These are phyloP conservation scores for Ascomycota sp. DNA, from an alignment of 2,329 filamentous ascomycete genomes.

Conservation along the genomic window DNA sequence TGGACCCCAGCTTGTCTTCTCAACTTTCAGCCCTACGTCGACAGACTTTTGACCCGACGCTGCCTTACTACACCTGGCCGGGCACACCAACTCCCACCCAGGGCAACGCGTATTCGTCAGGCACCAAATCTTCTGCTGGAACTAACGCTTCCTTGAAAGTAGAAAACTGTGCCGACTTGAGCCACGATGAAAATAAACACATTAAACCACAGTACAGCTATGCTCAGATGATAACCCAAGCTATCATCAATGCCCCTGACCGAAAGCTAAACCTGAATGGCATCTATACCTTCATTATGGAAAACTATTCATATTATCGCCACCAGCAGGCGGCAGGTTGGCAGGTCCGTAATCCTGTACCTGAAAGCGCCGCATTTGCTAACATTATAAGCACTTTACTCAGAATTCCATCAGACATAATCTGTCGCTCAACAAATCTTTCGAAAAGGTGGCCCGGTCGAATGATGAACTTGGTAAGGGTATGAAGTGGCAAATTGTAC, in stretches of 20 bases:
- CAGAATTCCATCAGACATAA: slow-evolving; percentile 95
- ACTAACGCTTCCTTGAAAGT: slow-evolving; percentile 16
- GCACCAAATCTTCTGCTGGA: slow-evolving; percentile 12
- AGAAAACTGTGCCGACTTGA: slow-evolving; percentile 48
- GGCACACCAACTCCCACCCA: slow-evolving; percentile 36
- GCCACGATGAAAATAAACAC: slow-evolving; percentile 66
- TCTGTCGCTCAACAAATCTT: slow-evolving; percentile 81
- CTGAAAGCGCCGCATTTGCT: not conserved
- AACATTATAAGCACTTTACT: no score
- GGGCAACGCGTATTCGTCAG: slow-evolving; percentile 5
- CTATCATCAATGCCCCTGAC: slow-evolving; percentile 69
- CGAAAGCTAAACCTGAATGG: slow-evolving; percentile 79
- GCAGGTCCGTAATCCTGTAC: slow-evolving; percentile 41
- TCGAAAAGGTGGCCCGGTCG: slow-evolving; percentile 77
- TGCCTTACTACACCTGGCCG: slow-evolving; percentile 37
- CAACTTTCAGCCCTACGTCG: slow-evolving; percentile 10
- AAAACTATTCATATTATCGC: slow-evolving; percentile 83
- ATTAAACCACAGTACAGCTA: slow-evolving; percentile 95
- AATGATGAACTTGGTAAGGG: slow-evolving; percentile 95
- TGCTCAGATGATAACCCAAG: slow-evolving; percentile 90
- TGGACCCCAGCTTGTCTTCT: slow-evolving; percentile 14
- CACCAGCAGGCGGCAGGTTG: slow-evolving; percentile 60
- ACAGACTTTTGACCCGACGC: slow-evolving; percentile 36
- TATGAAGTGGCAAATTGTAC: slow-evolving; percentile 95
- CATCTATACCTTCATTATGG: slow-evolving; percentile 86